Evolutionary conservation across 139 green algal species (phyloP), one percentile per base, ranked within the genome.

Genomic region (Eudorina sp.): DNA sequence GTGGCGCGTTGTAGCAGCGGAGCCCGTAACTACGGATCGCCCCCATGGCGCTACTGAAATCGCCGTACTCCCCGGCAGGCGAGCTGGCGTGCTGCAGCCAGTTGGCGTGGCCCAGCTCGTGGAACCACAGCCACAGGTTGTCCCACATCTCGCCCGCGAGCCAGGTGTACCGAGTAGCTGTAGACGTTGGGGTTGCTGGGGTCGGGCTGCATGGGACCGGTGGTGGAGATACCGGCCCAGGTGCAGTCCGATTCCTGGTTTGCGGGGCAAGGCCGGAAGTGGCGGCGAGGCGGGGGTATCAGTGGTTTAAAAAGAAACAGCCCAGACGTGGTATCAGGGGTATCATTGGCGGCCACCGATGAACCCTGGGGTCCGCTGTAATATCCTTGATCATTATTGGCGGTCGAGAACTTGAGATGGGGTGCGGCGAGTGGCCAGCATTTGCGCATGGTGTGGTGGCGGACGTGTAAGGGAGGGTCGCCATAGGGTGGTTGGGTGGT

Each of bases 161-260:
- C 78, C 78, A 85, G 2, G 78, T 85, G 55, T 85, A 85, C 11
- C n/a, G 55, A 75, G 41, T 75, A 85, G 18, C n/a, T 29, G 41
- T 85, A 85, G 23, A 18, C n/a, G 38, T 31, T n/a, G 2, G 78
- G 78, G 34, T 58, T 58, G 23, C 27, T 25, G 40, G 78, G 78
- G 27, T 75, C 27, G 4, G 78, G 78, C 8, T 74, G 55, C 38
- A 85, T 45, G 38, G 78, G 58, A 3, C 78, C 78, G 1, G 78
- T 85, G 40, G 78, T 85, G 53, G 55, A 75, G 36, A 85, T 74
- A 27, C 78, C 78, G 5, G 78, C 78, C 78, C 78, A 85, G 78
- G 23, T 62, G 78, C 78, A 85, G 40, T 74, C 78, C 55, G 29
- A 27, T 40, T 85, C 78, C 78, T 85, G 53, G 19, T 2, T 34